Evolutionary conservation across 2,329 filamentous ascomycete species (phyloP).

Genomic region (Fusarium papillatum): DNA sequence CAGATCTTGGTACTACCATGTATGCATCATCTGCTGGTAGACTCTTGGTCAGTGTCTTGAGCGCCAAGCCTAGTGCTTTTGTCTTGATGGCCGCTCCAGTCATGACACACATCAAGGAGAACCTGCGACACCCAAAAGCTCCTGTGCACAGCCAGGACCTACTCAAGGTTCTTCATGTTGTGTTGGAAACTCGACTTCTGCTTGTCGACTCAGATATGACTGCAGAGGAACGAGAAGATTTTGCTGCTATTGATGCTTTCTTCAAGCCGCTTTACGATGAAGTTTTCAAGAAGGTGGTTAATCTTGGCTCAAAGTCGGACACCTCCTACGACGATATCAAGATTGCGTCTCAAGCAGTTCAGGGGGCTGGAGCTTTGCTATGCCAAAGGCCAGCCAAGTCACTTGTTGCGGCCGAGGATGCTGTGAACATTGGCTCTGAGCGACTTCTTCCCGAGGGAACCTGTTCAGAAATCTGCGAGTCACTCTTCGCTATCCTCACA

Average conservation of each 20-base stretch:
- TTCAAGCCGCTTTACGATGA: conserved; percentile 59
- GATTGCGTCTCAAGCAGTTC: conserved; percentile 58
- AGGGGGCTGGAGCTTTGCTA: conserved; percentile 60
- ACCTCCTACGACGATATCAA: conserved; percentile 54
- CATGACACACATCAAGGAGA: conserved; percentile 64
- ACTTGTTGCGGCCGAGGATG: conserved; percentile 5
- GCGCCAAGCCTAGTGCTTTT: conserved; percentile 63
- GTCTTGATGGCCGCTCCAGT: conserved; percentile 60
- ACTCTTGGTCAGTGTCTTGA: conserved; percentile 64
- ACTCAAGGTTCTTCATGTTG: conserved; percentile 63
- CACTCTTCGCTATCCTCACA: conserved; percentile 48
- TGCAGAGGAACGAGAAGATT: conserved; percentile 53
- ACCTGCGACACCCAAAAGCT: conserved; percentile 64
- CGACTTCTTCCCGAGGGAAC: conserved; percentile 51
- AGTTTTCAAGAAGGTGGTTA: conserved; percentile 56
- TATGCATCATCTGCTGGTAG: conserved; percentile 67
- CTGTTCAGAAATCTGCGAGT: conserved; percentile 55
- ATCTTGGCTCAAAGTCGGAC: conserved; percentile 43
- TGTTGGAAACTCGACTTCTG: conserved; percentile 61
- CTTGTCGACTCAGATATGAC: conserved; percentile 51
- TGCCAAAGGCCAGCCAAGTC: conserved; percentile 52
- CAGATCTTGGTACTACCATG: conserved; percentile 65
- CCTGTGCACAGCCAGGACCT: conserved; percentile 65
- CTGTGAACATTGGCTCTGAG: conserved; percentile 6
- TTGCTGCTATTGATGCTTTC: conserved; percentile 50